Evolutionary conservation across 2,329 filamentous ascomycete species (phyloP), one percentile per base, ranked within the genome.

Genomic region (Calycina herbarum): DNA sequence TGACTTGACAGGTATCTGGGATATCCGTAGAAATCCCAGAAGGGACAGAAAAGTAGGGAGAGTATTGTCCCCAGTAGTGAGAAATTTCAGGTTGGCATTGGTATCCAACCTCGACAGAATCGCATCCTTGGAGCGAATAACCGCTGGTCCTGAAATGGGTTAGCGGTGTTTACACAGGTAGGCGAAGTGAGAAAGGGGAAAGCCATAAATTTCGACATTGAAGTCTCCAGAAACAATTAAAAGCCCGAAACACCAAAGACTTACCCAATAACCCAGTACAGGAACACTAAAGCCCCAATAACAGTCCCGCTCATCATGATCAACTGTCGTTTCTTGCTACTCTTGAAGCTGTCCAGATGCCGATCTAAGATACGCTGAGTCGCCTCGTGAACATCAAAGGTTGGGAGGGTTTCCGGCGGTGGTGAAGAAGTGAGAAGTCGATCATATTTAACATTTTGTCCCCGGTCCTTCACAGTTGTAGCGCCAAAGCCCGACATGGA

Each of bases 41-140:
- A 6, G 88, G 84, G 0, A 94, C 89, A 0, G 89, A 84, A 78
- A 91, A 97, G 79, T 88, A 96, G 1, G 93, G 92, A 20, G 92
- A 90, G 77, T 97, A 97, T 76, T 94, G 93, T 64, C 93, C 94
- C 92, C 93, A 96, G 64, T 66, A 73, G 24, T 72, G 75, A 58
- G 75, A 75, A 42, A 77, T 74, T 54, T 71, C 66, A 31, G 73
- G 70, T 63, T 70, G 66, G 63, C 76, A 77, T 64, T 70, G 70
- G 64, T 72, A 77, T 42, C 76, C 76, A 62, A 65, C 58, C 10
- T 72, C 63, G 15, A 73, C 63, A 24, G 70, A 71, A 63, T 75
- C 74, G 71, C 75, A 76, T 40, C 71, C 71, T 38, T 57, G 54
- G 38, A 64, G 66, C 15, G 64, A 42, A 29, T 64, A 45, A n/a